Percentiles rank a stretch among this genome's conserved stretches.
Conservation (phyloP, 2,329 filamentous ascomycete genomes). For the Emergomyces orientalis region DNA sequence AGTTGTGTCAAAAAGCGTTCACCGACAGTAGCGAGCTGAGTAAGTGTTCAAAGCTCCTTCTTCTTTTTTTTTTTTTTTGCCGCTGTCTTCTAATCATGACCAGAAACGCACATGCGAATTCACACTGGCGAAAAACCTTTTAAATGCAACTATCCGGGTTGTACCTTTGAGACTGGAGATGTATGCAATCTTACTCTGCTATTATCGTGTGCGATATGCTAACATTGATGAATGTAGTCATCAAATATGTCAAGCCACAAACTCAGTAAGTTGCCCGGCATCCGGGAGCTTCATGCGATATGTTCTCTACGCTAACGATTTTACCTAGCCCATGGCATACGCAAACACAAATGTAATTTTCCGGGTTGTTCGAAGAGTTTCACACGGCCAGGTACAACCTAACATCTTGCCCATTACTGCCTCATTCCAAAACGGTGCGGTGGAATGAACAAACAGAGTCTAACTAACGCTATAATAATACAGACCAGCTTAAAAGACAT, state of each 20-base stretch:
- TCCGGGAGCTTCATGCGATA: not conserved
- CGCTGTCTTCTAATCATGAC: conserved; percentile 16
- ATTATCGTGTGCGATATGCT: conserved; percentile 3
- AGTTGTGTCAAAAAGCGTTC: conserved; percentile 34
- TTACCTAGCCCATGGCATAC: conserved; percentile 31
- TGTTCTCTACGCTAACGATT: not conserved
- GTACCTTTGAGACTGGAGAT: conserved; percentile 37
- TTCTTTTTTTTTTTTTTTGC: not conserved
- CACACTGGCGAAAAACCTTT: conserved; percentile 38
- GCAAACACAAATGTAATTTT: conserved; percentile 34
- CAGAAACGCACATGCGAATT: conserved; percentile 37
- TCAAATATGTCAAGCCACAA: conserved; percentile 40
- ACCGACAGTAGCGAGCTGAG: conserved; percentile 39
- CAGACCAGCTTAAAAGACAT: conserved; percentile 36
- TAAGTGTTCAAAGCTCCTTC: conserved; percentile 17
- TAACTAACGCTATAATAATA: conserved; percentile 4
- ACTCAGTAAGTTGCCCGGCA: conserved; percentile 26
- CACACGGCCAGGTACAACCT: conserved; percentile 33
- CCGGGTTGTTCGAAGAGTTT: conserved; percentile 36
- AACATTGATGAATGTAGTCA: conserved; percentile 22
- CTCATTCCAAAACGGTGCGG: not conserved
- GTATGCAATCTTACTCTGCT: conserved; percentile 22
- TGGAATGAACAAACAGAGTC: not conserved
- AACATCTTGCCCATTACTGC: not conserved
- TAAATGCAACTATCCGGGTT: conserved; percentile 35